A percentile compares a stretch with the other conserved stretches of the same genome.
Evolutionary conservation across 2,329 filamentous ascomycete species (phyloP).

Genomic region (Colletotrichum sidae): DNA sequence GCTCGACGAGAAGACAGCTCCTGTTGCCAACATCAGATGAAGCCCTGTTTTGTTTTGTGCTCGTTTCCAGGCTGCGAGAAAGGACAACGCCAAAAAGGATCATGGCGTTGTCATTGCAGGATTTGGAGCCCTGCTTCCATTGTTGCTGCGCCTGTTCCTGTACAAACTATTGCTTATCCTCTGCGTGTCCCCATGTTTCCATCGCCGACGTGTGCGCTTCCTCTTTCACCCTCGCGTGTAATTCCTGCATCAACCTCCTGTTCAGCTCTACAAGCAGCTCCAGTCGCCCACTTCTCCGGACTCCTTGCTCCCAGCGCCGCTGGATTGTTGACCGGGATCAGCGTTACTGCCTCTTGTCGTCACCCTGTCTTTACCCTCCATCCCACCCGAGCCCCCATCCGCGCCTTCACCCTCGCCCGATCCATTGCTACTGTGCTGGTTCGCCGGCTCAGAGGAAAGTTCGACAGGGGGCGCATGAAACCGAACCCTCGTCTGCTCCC

Average conservation of each 20-base stretch:
- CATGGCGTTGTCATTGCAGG: constrained; percentile 34
- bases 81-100: constrained; percentile 24
- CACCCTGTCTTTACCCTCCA: constrained; percentile 23
- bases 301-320: constrained; percentile 11
- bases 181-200: constrained; percentile 1
- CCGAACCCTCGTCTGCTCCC: constrained; percentile 20
- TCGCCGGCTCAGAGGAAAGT: constrained; percentile 22
- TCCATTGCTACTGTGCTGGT: constrained; percentile 23
- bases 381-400: not conserved
- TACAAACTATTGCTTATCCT: constrained; percentile 9
- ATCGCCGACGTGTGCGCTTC: constrained; percentile 2
- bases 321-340: constrained; percentile 30
- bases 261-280: constrained; percentile 2
- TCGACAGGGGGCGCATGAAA: constrained; percentile 35
- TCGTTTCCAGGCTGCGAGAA: constrained; percentile 31
- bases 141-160: constrained; percentile 10
- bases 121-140: constrained; percentile 12
- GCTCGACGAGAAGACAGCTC: constrained; percentile 31
- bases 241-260: constrained; percentile 9
- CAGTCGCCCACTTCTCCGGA: constrained; percentile 14
- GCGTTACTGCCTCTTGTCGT: constrained; percentile 6
- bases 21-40: constrained; percentile 32
- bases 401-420: constrained; percentile 3
- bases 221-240: not conserved
- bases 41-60: constrained; percentile 36